Conservation (phyloP, 768 basidiomycete genomes). For the Mycena leptocephala region DNA sequence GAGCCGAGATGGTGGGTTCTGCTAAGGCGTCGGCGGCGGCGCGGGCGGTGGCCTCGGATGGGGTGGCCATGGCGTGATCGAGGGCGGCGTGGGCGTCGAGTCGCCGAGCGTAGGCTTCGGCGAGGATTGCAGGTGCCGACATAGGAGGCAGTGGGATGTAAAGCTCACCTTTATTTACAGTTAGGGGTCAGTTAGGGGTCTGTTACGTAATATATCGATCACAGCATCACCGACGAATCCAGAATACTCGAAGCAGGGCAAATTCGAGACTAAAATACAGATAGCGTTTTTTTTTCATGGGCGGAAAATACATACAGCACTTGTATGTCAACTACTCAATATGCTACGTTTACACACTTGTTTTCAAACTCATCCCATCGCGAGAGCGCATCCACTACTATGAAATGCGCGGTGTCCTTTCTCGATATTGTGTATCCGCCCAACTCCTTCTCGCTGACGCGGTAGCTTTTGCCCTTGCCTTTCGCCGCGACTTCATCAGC, state of each 20-base stretch:
- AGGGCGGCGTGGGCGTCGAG: not conserved
- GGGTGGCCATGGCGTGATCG: not conserved
- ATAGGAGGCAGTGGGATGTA: not conserved
- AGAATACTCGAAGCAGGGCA: too few relatives aligned
- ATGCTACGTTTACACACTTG: not conserved
- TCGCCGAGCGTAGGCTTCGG: not conserved
- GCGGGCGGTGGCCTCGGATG: not conserved
- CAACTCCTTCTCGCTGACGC: slow-evolving; percentile 48
- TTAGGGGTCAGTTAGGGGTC: too few relatives aligned
- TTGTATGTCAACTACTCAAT: too few relatives aligned
- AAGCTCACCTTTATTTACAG: not conserved
- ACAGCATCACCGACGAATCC: too few relatives aligned
- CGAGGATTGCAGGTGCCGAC: not conserved
- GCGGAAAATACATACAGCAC: too few relatives aligned
- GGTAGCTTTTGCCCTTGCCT: slow-evolving; percentile 56
- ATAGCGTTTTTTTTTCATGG: too few relatives aligned
- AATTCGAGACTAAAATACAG: too few relatives aligned
- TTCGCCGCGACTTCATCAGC: slow-evolving; percentile 11
- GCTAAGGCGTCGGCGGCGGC: not conserved
- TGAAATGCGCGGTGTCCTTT: slow-evolving; percentile 72
- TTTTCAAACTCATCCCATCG: not conserved
- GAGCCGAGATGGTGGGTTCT: not conserved
- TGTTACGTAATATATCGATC: too few relatives aligned
- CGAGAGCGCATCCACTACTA: slow-evolving; percentile 55
- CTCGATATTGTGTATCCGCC: slow-evolving; percentile 65